Evolutionary conservation across 2,329 filamentous ascomycete genomes (phyloP).

Genomic region (Didymella segeticola): DNA sequence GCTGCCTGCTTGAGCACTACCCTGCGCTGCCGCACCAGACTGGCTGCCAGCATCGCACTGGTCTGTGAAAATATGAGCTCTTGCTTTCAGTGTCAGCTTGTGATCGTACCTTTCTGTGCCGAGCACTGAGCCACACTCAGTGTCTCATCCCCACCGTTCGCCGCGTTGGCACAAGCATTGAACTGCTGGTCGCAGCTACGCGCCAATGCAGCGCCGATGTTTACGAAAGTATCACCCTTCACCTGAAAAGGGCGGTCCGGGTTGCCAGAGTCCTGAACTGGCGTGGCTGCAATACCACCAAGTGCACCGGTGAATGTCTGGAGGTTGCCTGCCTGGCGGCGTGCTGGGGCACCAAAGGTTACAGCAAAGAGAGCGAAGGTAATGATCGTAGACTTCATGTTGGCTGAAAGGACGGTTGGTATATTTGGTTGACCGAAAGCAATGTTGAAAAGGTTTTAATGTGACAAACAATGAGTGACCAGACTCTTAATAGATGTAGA

Average conservation of each 20-base stretch:
- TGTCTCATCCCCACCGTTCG: conserved; percentile 58
- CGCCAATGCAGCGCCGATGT: conserved; percentile 62
- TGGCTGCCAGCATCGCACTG: conserved; percentile 26
- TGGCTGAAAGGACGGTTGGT: background rate
- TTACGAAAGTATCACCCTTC: conserved; percentile 57
- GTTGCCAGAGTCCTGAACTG: conserved; percentile 57
- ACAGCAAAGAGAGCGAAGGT: conserved; percentile 3
- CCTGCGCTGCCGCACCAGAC: background rate
- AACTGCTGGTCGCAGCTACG: conserved; percentile 69
- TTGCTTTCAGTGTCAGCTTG: too few species aligned
- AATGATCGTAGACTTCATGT: conserved; percentile 7
- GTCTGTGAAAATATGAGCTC: conserved; percentile 6
- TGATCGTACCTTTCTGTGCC: conserved; percentile 55
- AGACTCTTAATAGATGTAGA: conserved; percentile 11
- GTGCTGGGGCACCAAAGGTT: background rate
- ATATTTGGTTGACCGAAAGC: background rate
- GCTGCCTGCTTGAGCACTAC: background rate
- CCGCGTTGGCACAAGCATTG: conserved; percentile 65
- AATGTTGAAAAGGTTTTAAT: background rate
- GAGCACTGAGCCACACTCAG: conserved; percentile 61
- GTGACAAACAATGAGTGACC: conserved; percentile 2
- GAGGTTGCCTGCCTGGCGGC: conserved; percentile 24
- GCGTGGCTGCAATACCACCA: conserved; percentile 61
- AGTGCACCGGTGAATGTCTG: conserved; percentile 56
- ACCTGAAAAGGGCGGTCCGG: conserved; percentile 52